Percentiles rank a stretch among this genome's conserved stretches.
Conservation (phyloP, 257 asterid genomes). For the Nicotiana tomentosiformis region DNA sequence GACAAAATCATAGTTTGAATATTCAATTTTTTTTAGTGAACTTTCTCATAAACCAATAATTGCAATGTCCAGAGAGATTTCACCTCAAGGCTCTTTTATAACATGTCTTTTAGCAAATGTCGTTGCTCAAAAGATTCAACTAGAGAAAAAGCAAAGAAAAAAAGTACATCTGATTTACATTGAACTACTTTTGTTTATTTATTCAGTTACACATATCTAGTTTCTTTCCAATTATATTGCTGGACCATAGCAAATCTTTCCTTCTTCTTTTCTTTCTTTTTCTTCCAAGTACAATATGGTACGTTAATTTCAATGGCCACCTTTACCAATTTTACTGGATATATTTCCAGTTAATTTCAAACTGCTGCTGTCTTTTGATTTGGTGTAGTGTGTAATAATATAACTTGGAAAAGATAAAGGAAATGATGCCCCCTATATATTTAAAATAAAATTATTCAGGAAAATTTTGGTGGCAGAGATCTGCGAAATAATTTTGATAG, state of each 20-base stretch:
- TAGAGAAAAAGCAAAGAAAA: neutral
- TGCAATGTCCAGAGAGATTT: neutral
- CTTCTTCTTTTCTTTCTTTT: neutral
- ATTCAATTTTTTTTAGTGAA: neutral
- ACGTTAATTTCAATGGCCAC: neutral
- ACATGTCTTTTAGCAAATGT: constrained; percentile 5
- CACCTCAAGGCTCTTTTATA: constrained; percentile 1
- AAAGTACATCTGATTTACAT: neutral
- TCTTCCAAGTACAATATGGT: neutral
- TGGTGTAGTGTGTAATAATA: too few relatives aligned
- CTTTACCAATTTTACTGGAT: neutral
- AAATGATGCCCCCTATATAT: too few relatives aligned
- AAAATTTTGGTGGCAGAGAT: neutral
- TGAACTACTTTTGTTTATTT: neutral
- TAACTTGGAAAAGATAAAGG: too few relatives aligned
- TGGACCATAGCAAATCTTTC: neutral
- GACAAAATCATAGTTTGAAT: neutral
- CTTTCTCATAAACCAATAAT: constrained; percentile 4
- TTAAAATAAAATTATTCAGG: too few relatives aligned
- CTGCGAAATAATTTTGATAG: neutral
- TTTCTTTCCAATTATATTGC: neutral
- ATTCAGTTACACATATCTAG: neutral
- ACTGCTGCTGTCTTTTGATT: neutral
- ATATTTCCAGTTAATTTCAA: neutral
- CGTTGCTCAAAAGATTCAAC: neutral